phyloP scores from a whole-genome alignment of 441 rosid genomes.

The Pelargonium fulgidum region DNA sequence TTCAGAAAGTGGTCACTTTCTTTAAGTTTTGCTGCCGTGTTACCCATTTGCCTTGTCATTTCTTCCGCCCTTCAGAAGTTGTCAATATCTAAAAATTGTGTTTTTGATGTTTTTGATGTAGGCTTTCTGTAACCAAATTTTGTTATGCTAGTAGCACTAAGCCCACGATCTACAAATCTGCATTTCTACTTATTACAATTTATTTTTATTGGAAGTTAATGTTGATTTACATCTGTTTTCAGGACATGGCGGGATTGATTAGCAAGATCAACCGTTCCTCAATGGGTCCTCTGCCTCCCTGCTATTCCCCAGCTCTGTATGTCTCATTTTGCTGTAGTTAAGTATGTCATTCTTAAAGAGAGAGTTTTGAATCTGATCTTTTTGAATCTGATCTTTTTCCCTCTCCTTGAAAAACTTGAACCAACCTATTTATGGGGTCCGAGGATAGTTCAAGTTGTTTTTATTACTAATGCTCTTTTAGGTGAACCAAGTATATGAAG shows the following conservation, averaged over 20 bases:
- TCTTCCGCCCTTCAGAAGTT: background rate
- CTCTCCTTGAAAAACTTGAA: too few species aligned
- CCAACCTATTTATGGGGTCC: too few species aligned
- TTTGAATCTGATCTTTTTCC: too few species aligned
- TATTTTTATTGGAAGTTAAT: background rate
- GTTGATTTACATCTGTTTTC: conserved; percentile 22
- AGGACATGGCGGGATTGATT: conserved; percentile 98
- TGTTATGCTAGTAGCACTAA: background rate
- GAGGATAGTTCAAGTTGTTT: too few species aligned
- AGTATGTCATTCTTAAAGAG: conserved; percentile 12
- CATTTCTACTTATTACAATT: background rate
- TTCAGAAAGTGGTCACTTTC: background rate
- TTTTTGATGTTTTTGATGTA: background rate
- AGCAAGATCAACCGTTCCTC: conserved; percentile 97
- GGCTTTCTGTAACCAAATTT: background rate
- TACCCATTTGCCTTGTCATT: background rate
- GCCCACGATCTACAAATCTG: background rate
- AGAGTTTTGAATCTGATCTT: too few species aligned
- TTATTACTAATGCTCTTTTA: too few species aligned
- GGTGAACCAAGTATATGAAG: too few species aligned
- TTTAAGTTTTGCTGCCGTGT: conserved; percentile 1
- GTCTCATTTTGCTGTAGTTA: conserved; percentile 24
- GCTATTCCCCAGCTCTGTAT: conserved; percentile 89
- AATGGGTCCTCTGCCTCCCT: conserved; percentile 81
- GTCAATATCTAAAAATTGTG: background rate